Evolutionary conservation across 805 yeast genomes (phyloP).

Genomic region (Starmera pachycereana): DNA sequence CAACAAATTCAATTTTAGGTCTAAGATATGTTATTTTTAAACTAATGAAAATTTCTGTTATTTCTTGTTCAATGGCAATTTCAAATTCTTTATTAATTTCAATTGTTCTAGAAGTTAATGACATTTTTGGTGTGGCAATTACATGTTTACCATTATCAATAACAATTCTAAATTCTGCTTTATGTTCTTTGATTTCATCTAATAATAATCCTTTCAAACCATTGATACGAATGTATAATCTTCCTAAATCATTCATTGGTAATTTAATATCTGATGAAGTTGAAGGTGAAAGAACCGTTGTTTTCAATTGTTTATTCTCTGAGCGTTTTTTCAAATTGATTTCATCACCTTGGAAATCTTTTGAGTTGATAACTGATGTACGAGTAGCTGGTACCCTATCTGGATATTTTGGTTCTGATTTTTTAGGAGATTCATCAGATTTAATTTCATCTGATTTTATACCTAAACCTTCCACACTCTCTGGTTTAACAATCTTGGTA

Average conservation of each 20-base stretch:
- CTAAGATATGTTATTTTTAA: constrained; percentile 52
- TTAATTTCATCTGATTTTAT: constrained; percentile 5
- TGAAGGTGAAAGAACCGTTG: too few relatives aligned
- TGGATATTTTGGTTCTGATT: constrained; percentile 4
- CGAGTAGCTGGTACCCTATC: constrained; percentile 1
- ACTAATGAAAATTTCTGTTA: constrained; percentile 59
- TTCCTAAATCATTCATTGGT: constrained; percentile 33
- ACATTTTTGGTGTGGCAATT: constrained; percentile 48
- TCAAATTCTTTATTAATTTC: constrained; percentile 69
- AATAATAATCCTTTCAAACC: constrained; percentile 35
- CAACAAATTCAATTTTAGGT: constrained; percentile 38
- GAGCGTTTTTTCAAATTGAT: not conserved
- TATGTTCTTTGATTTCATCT: constrained; percentile 33
- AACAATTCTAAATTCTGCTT: constrained; percentile 35
- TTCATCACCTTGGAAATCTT: constrained; percentile 1
- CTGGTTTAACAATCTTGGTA: too few relatives aligned
- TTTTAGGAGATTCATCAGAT: constrained; percentile 4
- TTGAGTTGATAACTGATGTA: not conserved
- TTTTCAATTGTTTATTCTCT: too few relatives aligned
- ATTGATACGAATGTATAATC: constrained; percentile 34
- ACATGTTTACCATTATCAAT: constrained; percentile 77
- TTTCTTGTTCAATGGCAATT: constrained; percentile 43
- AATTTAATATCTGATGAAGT: constrained; percentile 7
- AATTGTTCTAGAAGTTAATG: constrained; percentile 21
- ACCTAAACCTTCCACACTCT: too few relatives aligned